Evolutionary conservation across 164 flowering plant species (phyloP), one percentile per base, ranked within the genome.

Genomic region (Akebia trifoliata): DNA sequence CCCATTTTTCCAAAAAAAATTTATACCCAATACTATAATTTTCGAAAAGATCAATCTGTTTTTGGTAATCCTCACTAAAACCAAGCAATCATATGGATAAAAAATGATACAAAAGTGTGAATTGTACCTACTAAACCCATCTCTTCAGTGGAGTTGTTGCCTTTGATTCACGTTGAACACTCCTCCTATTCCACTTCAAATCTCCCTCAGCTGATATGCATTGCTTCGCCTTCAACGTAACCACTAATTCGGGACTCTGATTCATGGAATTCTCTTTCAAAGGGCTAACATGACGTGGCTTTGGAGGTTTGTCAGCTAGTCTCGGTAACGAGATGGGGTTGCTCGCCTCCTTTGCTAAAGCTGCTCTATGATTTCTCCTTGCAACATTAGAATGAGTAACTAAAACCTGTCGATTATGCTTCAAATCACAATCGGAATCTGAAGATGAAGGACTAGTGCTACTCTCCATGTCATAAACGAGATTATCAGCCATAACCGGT

Each of bases 381-480:
- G 61, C 61, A 37, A 36, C 11, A 30, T 39, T 68, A 57, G 42
- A 22, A 51, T 43, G 46, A 11, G 36, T 9, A 45, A 10, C 36
- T 52, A 68, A 40, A 58, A 56, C 20, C 29, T 31, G 69, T n/a
- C 67, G 21, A 25, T 24, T 61, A 30, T 46, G 63, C 55, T 37
- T 30, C 2, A 75, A 31, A 15, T 85, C 69, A 59, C 65, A 32
- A 58, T 91, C 96, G 45, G 96, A 83, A 71, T 86, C 96, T 20
- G 95, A 87, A 39, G 97, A 89, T 4, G 92, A 86, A 18, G 88
- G 78, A 47, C 84, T 74, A 2, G 86, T 78, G 48, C 79, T 74
- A 59, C 80, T 81, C 26, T 87, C 97, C 95, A 92, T 82, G 59
- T 85, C 95, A 59, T 81, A 88, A 37, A 92, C 50, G 3, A 88